phyloP scores from a whole-genome alignment of 805 yeast genomes.

The Citeromyces nyonsensis region DNA sequence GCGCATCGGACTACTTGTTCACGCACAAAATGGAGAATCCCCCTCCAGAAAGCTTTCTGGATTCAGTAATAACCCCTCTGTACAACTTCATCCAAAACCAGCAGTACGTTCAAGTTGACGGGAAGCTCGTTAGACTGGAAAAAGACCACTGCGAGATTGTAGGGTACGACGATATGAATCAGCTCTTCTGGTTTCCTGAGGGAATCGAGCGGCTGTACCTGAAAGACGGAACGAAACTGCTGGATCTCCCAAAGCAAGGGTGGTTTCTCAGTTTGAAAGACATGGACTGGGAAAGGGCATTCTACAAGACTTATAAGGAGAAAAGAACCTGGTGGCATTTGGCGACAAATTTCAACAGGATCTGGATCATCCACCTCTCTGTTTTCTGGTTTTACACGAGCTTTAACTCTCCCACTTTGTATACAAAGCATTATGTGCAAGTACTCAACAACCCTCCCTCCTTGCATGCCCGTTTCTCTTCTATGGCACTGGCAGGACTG shows the following conservation, averaged over 20 bases:
- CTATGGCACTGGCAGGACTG: conserved; percentile 28
- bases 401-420: conserved; percentile 32
- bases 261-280: conserved; percentile 16
- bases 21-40: conserved; percentile 21
- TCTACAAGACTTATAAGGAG: conserved; percentile 30
- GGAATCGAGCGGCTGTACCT: conserved; percentile 18
- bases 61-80: conserved; percentile 26
- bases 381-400: conserved; percentile 37
- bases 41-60: conserved; percentile 16
- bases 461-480: conserved; percentile 24
- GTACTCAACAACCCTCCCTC: conserved; percentile 26
- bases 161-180: conserved; percentile 42
- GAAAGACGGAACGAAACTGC: conserved; percentile 15
- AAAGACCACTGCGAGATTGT: conserved; percentile 50
- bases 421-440: conserved; percentile 24
- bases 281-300: conserved; percentile 23
- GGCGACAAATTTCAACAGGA: conserved; percentile 30
- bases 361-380: conserved; percentile 35
- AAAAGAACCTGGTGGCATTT: conserved; percentile 33
- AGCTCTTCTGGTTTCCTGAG: conserved; percentile 29
- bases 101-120: conserved; percentile 39
- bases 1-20: conserved; percentile 33
- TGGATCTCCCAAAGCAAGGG: conserved; percentile 12
- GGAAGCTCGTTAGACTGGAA: conserved; percentile 44
- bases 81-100: conserved; percentile 53